A percentile compares a stretch with the other conserved stretches of the same genome.
Evolutionary conservation across 768 basidiomycete species (phyloP).

Genomic region (Hygrophoropsis aurantiaca): DNA sequence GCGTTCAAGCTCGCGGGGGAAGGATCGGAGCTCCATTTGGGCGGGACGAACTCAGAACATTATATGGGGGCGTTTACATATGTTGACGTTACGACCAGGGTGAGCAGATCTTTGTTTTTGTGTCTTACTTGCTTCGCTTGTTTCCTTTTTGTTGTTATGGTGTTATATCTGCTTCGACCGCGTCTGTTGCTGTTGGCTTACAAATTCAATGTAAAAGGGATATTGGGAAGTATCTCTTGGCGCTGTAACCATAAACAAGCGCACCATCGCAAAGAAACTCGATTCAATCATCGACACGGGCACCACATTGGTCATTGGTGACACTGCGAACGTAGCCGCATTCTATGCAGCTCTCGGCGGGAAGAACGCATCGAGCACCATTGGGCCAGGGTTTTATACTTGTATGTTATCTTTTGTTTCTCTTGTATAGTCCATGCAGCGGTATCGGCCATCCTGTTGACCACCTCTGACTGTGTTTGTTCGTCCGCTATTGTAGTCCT

Average conservation of each 20-base stretch:
- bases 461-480: too few species aligned
- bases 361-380: conserved; percentile 6
- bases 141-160: too few species aligned
- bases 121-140: too few species aligned
- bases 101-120: conserved; percentile 4
- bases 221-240: conserved; percentile 1
- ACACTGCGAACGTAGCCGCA: conserved; percentile 8
- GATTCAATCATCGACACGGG: conserved; percentile 21
- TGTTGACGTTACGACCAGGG: conserved; percentile 21
- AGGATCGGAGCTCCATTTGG: conserved; percentile 35
- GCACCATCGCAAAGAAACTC: conserved; percentile 13
- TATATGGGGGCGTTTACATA: conserved; percentile 39
- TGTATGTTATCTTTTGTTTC: conserved; percentile 17
- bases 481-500: conserved; percentile 12
- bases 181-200: too few species aligned
- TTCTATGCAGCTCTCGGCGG: conserved; percentile 19
- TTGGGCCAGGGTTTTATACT: conserved; percentile 30
- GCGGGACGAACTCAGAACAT: conserved; percentile 37
- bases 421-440: too few species aligned
- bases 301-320: conserved; percentile 1
- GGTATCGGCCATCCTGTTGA: neutral
- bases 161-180: too few species aligned
- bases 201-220: neutral
- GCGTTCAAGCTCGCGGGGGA: conserved; percentile 29
- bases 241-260: conserved; percentile 5